Conservation (phyloP, 306 rosid genomes). For the Amphicarpaea edgeworthii region DNA sequence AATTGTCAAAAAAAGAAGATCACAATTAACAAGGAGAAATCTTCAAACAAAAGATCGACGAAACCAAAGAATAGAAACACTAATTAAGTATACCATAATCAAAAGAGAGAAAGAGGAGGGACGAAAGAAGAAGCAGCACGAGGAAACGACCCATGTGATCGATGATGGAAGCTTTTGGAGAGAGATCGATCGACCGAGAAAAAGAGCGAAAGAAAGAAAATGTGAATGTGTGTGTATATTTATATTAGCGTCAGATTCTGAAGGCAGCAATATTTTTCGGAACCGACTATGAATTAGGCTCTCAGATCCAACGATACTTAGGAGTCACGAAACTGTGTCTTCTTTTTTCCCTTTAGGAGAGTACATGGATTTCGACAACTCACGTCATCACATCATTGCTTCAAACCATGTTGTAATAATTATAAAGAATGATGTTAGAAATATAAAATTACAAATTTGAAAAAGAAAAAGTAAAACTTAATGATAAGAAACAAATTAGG, state of each 20-base stretch:
- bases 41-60: neutral
- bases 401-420: too few relatives aligned
- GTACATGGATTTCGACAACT: too few relatives aligned
- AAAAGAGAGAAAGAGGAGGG: slow-evolving; percentile 62
- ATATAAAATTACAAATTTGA: neutral
- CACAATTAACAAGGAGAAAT: neutral
- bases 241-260: slow-evolving; percentile 5
- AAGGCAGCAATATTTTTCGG: slow-evolving; percentile 24
- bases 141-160: slow-evolving; percentile 55
- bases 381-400: too few relatives aligned
- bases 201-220: neutral
- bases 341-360: too few relatives aligned
- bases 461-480: neutral
- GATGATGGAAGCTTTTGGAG: slow-evolving; percentile 30
- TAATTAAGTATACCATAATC: slow-evolving; percentile 52
- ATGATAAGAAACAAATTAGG: neutral
- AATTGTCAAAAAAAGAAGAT: slow-evolving; percentile 10
- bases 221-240: neutral
- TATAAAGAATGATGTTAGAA: too few relatives aligned
- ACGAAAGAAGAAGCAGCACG: slow-evolving; percentile 47
- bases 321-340: neutral
- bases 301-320: slow-evolving; percentile 50
- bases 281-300: slow-evolving; percentile 44
- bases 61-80: neutral
- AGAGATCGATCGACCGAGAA: too few relatives aligned